phyloP scores from a whole-genome alignment of 768 basidiomycete species.

The Leccinum uliginosum region DNA sequence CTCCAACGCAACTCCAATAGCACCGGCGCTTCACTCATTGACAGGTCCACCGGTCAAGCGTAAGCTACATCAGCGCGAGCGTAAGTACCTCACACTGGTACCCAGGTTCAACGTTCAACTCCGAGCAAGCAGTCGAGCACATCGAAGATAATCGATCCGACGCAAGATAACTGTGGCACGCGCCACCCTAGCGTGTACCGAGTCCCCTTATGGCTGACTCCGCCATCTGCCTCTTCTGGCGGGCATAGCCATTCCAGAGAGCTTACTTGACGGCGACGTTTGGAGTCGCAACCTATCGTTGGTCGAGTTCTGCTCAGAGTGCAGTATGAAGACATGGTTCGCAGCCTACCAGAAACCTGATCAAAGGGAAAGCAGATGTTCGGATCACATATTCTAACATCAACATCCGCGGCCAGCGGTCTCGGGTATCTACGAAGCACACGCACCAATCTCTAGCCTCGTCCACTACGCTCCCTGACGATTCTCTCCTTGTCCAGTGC shows the following conservation, averaged over 20 bases:
- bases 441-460: background rate
- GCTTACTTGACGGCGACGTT: background rate
- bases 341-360: background rate
- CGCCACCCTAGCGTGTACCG: background rate
- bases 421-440: background rate
- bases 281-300: background rate
- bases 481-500: background rate
- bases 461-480: background rate
- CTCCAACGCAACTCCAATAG: too few relatives aligned
- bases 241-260: background rate
- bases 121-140: too few relatives aligned
- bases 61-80: too few relatives aligned
- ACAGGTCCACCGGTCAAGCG: background rate
- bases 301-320: background rate
- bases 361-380: background rate
- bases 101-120: too few relatives aligned
- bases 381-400: background rate
- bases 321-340: background rate
- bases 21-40: background rate
- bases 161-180: background rate
- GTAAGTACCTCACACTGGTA: too few relatives aligned
- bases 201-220: background rate
- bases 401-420: background rate
- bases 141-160: background rate
- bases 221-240: background rate